These are phyloP conservation scores for Astraeus odoratus DNA, from an alignment of 768 basidiomycete genomes.

Conservation along the genomic window DNA sequence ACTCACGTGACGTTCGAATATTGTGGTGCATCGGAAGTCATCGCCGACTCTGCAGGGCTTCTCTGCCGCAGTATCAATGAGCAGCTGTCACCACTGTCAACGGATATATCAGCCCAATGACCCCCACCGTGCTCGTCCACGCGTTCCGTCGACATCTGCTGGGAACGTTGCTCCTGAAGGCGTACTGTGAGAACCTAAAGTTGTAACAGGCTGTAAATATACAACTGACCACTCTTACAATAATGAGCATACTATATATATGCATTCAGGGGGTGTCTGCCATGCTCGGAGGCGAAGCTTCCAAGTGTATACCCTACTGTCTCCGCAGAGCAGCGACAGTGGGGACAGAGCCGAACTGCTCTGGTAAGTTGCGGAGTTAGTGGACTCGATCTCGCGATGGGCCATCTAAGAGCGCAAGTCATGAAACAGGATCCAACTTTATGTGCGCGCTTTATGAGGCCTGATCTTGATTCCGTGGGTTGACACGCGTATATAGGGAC, in stretches of 20 bases:
- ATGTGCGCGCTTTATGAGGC: no score
- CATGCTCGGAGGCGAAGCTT: neutral
- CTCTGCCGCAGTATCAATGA: neutral
- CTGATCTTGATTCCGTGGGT: no score
- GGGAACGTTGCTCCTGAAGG: neutral
- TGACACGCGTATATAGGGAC: no score
- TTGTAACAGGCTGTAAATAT: neutral
- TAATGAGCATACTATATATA: neutral
- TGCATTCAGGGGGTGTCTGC: neutral
- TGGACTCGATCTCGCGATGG: neutral
- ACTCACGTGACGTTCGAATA: neutral
- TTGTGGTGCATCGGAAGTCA: neutral
- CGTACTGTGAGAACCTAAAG: neutral
- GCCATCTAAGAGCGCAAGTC: no score
- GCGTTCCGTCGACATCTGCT: neutral
- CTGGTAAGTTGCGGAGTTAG: neutral
- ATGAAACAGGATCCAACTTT: no score
- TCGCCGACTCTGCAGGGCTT: neutral
- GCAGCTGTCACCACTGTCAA: neutral
- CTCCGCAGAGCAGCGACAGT: neutral
- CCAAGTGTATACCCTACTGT: neutral
- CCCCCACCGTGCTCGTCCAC: neutral
- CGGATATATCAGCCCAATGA: neutral
- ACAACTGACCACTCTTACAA: neutral
- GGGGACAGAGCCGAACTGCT: neutral